A percentile compares a stretch with the other conserved stretches of the same genome.
Evolutionary conservation across 1,284 basidiomycete genomes (phyloP).

Genomic region (Coniferiporia sulphurascens): DNA sequence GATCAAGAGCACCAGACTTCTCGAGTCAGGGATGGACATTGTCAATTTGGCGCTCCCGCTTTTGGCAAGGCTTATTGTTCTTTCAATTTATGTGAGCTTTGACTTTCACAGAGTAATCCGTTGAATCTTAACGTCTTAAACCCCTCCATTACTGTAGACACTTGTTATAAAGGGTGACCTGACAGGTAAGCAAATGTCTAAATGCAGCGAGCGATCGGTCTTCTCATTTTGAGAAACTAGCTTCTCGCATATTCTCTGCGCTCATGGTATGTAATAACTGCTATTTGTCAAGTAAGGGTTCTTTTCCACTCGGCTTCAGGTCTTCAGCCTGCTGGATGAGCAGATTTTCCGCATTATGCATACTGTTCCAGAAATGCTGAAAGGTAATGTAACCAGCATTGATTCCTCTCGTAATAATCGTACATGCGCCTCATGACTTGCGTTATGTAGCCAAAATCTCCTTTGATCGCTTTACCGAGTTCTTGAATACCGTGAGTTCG

Average conservation of each 20-base stretch:
- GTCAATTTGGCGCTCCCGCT: constrained; percentile 28
- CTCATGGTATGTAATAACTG: constrained; percentile 23
- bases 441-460: constrained; percentile 30
- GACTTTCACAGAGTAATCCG: too few species aligned
- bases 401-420: constrained; percentile 26
- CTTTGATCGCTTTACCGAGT: constrained; percentile 40
- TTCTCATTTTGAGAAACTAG: neutral
- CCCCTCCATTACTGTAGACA: constrained; percentile 24
- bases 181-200: constrained; percentile 24
- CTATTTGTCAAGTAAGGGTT: neutral
- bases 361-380: constrained; percentile 21
- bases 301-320: constrained; percentile 23
- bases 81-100: constrained; percentile 35
- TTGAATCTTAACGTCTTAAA: neutral
- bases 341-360: constrained; percentile 33
- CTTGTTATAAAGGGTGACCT: constrained; percentile 37
- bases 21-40: neutral
- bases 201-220: neutral
- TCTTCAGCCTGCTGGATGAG: constrained; percentile 41
- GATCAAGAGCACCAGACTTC: neutral
- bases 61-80: constrained; percentile 40
- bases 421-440: constrained; percentile 24
- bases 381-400: constrained; percentile 17
- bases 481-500: constrained; percentile 34
- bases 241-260: neutral